Evolutionary conservation across 1,284 basidiomycete genomes (phyloP), one percentile per base, ranked within the genome.

Genomic region (Neonothopanus nambi): DNA sequence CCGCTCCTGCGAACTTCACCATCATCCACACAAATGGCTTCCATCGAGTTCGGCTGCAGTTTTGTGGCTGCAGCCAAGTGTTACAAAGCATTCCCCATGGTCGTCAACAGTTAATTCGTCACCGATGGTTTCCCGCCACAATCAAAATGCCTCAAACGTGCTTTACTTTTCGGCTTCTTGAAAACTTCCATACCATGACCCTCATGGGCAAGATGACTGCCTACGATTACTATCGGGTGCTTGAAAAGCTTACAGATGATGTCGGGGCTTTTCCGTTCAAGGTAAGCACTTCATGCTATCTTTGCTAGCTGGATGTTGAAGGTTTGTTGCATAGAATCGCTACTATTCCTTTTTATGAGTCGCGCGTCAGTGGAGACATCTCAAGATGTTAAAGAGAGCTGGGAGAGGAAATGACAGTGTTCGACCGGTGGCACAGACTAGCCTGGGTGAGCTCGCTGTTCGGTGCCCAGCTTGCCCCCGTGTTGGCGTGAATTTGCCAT

Each of bases 381-480:
- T 56, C 7, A 33, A 40, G 51, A 46, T 45, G 33, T 28, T 56
- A 11, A 56, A 52, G 24, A 12, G 54, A 28, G 17, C 26, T 17
- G 54, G 50, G n/a, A 17, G 50, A 39, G 54, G 54, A 8, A 52
- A 56, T 23, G 28, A 37, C 26, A 44, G 44, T 13, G n/a, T 23
- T 24, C 21, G 40, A 2, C 36, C 20, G 6, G 43, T 52, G 8
- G 35, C 38, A 20, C 12, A 43, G 12, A 52, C 49, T 1, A 42
- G 26, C 15, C 13, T 30, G 8, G 51, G 54, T 13, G 24, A 52
- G 28, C 50, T 39, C 18, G 54, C 50, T 39, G 26, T 56, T 15
- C 41, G 46, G 9, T 56, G 54, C 30, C 39, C 42, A 15, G 54
- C 54, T 20, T 56, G 54, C 38, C 54, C 54, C 11, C 40, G 36